Percentiles rank a stretch among this genome's conserved stretches.
Conservation (phyloP, 352 stramenopile genomes). For the Phytophthora tentaculata region DNA sequence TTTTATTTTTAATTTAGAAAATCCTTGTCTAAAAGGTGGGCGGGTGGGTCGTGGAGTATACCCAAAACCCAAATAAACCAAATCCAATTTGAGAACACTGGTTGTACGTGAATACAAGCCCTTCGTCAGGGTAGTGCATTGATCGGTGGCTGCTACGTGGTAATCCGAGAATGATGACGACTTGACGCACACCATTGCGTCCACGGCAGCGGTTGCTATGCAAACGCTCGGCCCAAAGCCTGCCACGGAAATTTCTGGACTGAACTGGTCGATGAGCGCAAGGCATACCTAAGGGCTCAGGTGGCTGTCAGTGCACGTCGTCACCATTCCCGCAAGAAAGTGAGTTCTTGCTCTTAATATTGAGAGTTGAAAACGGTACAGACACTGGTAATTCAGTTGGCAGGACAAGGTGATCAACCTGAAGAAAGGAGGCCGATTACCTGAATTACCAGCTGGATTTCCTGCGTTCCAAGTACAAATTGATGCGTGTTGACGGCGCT, state of each 20-base stretch:
- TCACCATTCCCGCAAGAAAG: conserved; percentile 65
- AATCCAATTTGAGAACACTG: background rate
- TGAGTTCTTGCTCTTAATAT: conserved; percentile 3
- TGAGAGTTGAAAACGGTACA: background rate
- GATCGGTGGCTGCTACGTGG: too few species aligned
- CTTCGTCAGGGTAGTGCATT: too few species aligned
- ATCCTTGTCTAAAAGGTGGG: background rate
- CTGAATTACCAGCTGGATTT: conserved; percentile 53
- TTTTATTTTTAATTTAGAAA: background rate
- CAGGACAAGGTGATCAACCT: conserved; percentile 54
- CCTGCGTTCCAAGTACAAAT: conserved; percentile 60
- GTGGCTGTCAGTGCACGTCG: conserved; percentile 55
- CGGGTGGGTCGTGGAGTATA: background rate
- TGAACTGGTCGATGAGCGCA: conserved; percentile 45
- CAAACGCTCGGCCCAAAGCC: background rate
- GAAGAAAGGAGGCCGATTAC: conserved; percentile 50
- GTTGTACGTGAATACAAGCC: too few species aligned
- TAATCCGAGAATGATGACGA: conserved; percentile 33
- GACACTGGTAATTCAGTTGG: conserved; percentile 2
- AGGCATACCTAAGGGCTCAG: conserved; percentile 52
- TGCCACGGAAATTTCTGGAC: background rate
- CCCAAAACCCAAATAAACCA: background rate
- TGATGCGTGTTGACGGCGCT: conserved; percentile 45
- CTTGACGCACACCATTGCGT: background rate
- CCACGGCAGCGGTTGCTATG: too few species aligned